A percentile compares a stretch with the other conserved stretches of the same genome.
These are phyloP conservation scores for Talaromyces pinophilus DNA, from an alignment of 2,329 filamentous ascomycete species.

Conservation along the genomic window DNA sequence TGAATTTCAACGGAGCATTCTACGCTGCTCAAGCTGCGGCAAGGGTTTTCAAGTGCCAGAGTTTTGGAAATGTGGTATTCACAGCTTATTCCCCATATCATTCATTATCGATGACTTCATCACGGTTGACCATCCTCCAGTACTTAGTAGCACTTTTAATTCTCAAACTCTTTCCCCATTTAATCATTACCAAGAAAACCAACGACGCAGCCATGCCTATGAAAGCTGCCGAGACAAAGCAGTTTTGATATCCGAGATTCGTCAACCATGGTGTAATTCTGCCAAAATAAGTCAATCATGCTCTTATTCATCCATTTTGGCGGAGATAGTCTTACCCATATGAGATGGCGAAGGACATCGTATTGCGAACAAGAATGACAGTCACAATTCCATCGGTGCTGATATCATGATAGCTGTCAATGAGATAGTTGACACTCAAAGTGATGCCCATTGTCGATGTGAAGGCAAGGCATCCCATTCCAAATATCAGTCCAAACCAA, in stretches of 20 bases:
- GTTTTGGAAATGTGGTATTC: background rate
- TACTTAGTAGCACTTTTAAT: slow-evolving; percentile 39
- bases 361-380: slow-evolving; percentile 52
- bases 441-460: slow-evolving; percentile 42
- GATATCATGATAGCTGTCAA: slow-evolving; percentile 45
- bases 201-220: slow-evolving; percentile 40
- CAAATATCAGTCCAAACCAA: slow-evolving; percentile 42
- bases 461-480: slow-evolving; percentile 47
- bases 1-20: background rate
- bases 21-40: background rate
- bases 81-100: background rate
- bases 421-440: slow-evolving; percentile 44
- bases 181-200: slow-evolving; percentile 44
- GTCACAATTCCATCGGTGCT: slow-evolving; percentile 45
- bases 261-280: slow-evolving; percentile 52
- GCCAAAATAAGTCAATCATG: background rate
- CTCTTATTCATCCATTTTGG: background rate
- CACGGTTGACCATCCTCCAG: slow-evolving; percentile 40
- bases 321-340: slow-evolving; percentile 37
- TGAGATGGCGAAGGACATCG: slow-evolving; percentile 51
- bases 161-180: slow-evolving; percentile 42
- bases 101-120: background rate
- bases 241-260: slow-evolving; percentile 48
- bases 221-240: slow-evolving; percentile 47
- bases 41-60: background rate